These are phyloP conservation scores for Dendrostoma leiphaemia DNA, from an alignment of 2,329 filamentous ascomycete species.

Conservation along the genomic window DNA sequence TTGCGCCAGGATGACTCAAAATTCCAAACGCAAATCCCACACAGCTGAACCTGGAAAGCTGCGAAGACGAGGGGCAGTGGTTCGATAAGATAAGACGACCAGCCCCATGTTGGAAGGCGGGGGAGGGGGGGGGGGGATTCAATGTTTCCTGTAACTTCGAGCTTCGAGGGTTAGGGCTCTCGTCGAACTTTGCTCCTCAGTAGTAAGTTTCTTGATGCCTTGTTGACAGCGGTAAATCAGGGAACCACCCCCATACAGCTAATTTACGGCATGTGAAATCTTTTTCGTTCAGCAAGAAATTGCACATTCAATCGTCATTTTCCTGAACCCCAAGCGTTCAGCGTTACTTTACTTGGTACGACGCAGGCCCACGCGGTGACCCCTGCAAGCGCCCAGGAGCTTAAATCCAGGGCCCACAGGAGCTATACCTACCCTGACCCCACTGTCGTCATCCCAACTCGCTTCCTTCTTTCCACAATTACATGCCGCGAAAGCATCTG, in stretches of 20 bases:
- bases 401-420: neutral
- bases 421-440: conserved; percentile 3
- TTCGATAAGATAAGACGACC: conserved; percentile 16
- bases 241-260: too few species aligned
- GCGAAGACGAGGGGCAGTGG: conserved; percentile 10
- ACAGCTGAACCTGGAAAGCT: neutral
- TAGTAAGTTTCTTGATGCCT: too few species aligned
- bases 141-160: neutral
- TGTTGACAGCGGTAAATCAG: too few species aligned
- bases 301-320: too few species aligned
- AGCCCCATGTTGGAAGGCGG: neutral
- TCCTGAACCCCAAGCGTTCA: too few species aligned
- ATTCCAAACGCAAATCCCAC: conserved; percentile 7
- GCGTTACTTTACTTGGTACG: too few species aligned
- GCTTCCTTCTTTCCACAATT: too few species aligned
- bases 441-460: conserved; percentile 18
- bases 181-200: too few species aligned
- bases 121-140: too few species aligned
- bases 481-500: too few species aligned
- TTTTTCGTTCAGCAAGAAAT: too few species aligned
- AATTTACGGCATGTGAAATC: too few species aligned
- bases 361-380: neutral
- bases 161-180: neutral
- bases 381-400: conserved; percentile 5
- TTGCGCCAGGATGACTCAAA: conserved; percentile 16